Evolutionary conservation across 768 basidiomycete genomes (phyloP).

Genomic region (Boletellus emodensis): DNA sequence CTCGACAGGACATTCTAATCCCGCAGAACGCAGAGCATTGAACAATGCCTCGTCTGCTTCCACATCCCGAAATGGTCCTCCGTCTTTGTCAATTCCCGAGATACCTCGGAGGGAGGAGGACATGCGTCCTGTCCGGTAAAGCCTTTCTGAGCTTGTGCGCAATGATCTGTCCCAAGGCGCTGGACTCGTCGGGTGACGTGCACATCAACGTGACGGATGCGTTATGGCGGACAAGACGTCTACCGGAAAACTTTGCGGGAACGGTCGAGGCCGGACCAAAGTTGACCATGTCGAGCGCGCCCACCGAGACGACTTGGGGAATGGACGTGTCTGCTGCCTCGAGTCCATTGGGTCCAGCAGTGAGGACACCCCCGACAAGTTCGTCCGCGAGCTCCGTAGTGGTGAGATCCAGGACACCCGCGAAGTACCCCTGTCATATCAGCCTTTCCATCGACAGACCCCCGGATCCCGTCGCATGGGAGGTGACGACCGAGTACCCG

Average conservation of each 20-base stretch:
- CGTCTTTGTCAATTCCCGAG: conserved; percentile 22
- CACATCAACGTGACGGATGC: conserved; percentile 29
- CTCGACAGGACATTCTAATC: conserved; percentile 16
- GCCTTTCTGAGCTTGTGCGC: conserved; percentile 18
- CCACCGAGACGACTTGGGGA: conserved; percentile 30
- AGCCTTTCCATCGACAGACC: conserved; percentile 30
- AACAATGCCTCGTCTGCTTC: conserved; percentile 24
- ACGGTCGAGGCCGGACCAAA: conserved; percentile 29
- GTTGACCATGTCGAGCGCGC: conserved; percentile 34
- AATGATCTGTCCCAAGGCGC: conserved; percentile 19
- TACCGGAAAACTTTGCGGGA: conserved; percentile 14
- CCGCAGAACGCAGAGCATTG: conserved; percentile 10
- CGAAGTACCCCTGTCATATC: conserved; percentile 21
- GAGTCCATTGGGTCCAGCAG: conserved; percentile 26
- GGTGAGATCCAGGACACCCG: conserved; percentile 29
- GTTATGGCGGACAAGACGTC: conserved; percentile 25
- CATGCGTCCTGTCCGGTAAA: conserved; percentile 12
- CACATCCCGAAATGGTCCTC: conserved; percentile 23
- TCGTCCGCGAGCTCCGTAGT: conserved; percentile 34
- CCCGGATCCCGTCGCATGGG: conserved; percentile 29
- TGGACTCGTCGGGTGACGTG: conserved; percentile 25
- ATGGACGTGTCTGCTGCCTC: conserved; percentile 17
- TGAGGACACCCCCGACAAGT: conserved; percentile 28
- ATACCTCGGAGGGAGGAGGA: conserved; percentile 23
- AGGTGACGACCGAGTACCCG: conserved; percentile 22